A percentile compares a stretch with the other conserved stretches of the same genome.
phyloP scores from a whole-genome alignment of 176 grass and related monocot genomes.

The maize (Zea mays) region DNA sequence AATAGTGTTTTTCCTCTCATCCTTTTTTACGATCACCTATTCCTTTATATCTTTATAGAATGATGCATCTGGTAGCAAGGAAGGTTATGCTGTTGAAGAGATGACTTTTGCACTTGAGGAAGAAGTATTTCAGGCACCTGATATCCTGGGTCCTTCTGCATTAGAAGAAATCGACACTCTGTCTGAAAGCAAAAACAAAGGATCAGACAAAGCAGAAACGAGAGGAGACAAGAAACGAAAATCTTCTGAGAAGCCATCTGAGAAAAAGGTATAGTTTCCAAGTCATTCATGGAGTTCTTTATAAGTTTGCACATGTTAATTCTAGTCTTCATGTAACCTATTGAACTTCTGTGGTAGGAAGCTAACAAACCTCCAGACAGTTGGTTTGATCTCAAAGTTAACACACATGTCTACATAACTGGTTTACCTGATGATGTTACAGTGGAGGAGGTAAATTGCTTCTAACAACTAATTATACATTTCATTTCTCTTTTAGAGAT shows the following conservation, averaged over 20 bases:
- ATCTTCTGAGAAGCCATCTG: slow-evolving; percentile 59
- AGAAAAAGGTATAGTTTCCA: slow-evolving; percentile 72
- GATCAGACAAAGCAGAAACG: slow-evolving; percentile 55
- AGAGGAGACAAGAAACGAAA: slow-evolving; percentile 71
- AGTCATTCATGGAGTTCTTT: slow-evolving; percentile 22
- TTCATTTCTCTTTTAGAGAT: slow-evolving; percentile 32
- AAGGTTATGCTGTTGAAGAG: slow-evolving; percentile 72
- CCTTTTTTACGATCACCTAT: neutral
- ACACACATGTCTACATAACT: slow-evolving; percentile 85
- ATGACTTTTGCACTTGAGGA: slow-evolving; percentile 86
- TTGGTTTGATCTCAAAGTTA: slow-evolving; percentile 99
- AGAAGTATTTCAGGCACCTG: slow-evolving; percentile 64
- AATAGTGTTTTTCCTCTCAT: neutral
- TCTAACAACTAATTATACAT: slow-evolving; percentile 25
- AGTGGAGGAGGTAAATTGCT: slow-evolving; percentile 67
- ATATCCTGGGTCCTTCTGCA: slow-evolving; percentile 35
- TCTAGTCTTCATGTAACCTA: slow-evolving; percentile 5
- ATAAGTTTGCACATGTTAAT: slow-evolving; percentile 7
- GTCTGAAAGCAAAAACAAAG: slow-evolving; percentile 40
- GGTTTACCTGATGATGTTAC: slow-evolving; percentile 96
- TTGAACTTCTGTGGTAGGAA: slow-evolving; percentile 54
- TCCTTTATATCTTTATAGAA: slow-evolving; percentile 51
- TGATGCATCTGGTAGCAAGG: slow-evolving; percentile 48
- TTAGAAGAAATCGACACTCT: slow-evolving; percentile 43
- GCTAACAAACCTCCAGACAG: slow-evolving; percentile 94